phyloP scores from a whole-genome alignment of 768 basidiomycete species.

The Pleurotus platypus region DNA sequence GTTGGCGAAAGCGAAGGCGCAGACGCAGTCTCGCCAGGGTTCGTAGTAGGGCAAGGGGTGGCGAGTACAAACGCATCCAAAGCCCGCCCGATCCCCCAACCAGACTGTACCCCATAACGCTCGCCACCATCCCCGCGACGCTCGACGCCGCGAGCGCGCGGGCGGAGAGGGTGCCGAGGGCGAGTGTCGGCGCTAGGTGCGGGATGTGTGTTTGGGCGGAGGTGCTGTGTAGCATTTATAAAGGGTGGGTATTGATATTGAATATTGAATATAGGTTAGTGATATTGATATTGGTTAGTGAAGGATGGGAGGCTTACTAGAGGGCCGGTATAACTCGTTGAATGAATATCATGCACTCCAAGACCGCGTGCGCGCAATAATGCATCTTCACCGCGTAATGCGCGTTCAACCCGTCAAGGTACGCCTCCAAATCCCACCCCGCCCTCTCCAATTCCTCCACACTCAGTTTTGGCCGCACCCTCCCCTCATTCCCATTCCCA shows the following conservation, averaged over 20 bases:
- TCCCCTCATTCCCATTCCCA: no score
- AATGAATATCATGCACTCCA: no score
- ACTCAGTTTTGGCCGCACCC: neutral
- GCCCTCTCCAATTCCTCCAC: neutral
- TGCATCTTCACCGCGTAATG: no score
- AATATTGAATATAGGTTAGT: no score
- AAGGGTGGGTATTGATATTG: no score
- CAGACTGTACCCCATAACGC: constrained; percentile 9
- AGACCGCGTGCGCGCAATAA: neutral
- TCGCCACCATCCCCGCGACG: constrained; percentile 5
- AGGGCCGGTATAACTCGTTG: neutral
- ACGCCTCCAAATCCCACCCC: constrained; percentile 2
- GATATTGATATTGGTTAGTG: neutral
- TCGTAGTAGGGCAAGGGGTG: no score
- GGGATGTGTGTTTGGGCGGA: constrained; percentile 7
- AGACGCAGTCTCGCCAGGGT: no score
- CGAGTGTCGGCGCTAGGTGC: constrained; percentile 3
- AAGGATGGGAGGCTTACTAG: neutral
- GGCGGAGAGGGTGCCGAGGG: constrained; percentile 8
- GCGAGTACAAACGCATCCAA: neutral
- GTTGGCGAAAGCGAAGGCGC: no score
- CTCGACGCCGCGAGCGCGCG: constrained; percentile 5
- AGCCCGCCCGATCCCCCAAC: neutral
- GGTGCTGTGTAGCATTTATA: neutral
- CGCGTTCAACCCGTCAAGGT: neutral